Evolutionary conservation across 2,329 filamentous ascomycete genomes (phyloP), one percentile per base, ranked within the genome.

Genomic region (Microdochium trichocladiopsis): DNA sequence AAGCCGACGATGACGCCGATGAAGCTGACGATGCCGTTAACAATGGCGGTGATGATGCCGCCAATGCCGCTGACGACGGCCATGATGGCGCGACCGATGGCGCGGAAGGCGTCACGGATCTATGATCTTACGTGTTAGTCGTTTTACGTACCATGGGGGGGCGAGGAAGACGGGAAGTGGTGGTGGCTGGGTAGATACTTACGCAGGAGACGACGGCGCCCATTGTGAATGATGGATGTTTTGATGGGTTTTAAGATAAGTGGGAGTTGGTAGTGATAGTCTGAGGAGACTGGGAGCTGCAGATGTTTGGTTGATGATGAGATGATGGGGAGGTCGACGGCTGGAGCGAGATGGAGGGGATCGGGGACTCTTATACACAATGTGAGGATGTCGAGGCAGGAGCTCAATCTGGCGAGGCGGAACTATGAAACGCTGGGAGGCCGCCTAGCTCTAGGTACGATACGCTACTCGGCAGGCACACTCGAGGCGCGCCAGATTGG

Each of bases 131-230:
- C 8, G 28, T 52, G 57, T 65, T 57, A 62, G 57, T 47, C n/a
- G 8, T n/a, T n/a, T n/a, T n/a, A n/a, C n/a, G n/a, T n/a, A n/a
- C n/a, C n/a, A n/a, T n/a, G n/a, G n/a, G n/a, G n/a, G n/a, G n/a
- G n/a, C n/a, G n/a, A n/a, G n/a, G n/a, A n/a, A n/a, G n/a, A n/a
- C n/a, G n/a, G n/a, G n/a, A n/a, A n/a, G 23, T 18, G 28, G 28
- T 45, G 37, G 45, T 36, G 48, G 36, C 47, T 22, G 49, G 33
- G 36, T n/a, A 47, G 43, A 23, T 33, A 80, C 87, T 64, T 88
- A 93, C 88, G 67, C 88, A 92, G 68, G 88, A 92, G 60, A 90
- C 77, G 64, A 94, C 84, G 70, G 86, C 88, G 74, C 89, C 89
- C 89, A 94, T 93, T 58, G 25, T 37, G 36, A 31, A 51, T 54